Base-by-base conservation (phyloP, 169 alveolate species). In the Cryptosporidium meleagridis region DNA sequence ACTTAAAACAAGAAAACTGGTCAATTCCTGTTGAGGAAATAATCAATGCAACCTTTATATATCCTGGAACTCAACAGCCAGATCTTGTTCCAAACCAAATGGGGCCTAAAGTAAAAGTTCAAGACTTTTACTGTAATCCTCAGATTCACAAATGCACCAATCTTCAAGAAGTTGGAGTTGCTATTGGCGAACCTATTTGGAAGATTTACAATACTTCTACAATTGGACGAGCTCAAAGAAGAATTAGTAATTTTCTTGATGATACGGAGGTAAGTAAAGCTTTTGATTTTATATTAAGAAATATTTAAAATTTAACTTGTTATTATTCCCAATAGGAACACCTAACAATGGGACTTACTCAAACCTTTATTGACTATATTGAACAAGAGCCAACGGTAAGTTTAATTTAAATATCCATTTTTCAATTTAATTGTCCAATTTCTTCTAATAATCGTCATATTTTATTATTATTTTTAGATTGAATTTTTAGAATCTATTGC, bases 371-470 rank as follows among this genome's bases (percentile, higher is more conserved):
- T 21, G 75, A 80, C 18, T 80, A 80, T 31, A 62, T 80, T 26
- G 87, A 80, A 37, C 87, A 80, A 23, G 87, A 80, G n/a, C 87
- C 87, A 21, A 80, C 75, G 31, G 87, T 80, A 80, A 65, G 87
- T 39, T 80, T 21, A 35, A 10, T 29, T 55, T 41, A 41, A 41
- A 41, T 14, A 53, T 31, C 29, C 16, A 23, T 10, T 12, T 7
- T 14, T 48, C 55, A 9, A 48, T 14, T 45, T 14, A 48, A 48
- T 48, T 3, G 14, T 9, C 48, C 3, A 31, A 48, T 48, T 48
- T 48, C 55, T 48, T 41, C 0, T 9, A 41, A 41, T 41, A 41
- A 41, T 41, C 48, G 9, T 23, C 0, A n/a, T 55, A 21, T 12
- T 53, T n/a, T 37, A n/a, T 26, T 23, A n/a, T 33, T 31, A 2